Conservation (phyloP, 2,329 filamentous ascomycete genomes). For the Thelonectria rubi region DNA sequence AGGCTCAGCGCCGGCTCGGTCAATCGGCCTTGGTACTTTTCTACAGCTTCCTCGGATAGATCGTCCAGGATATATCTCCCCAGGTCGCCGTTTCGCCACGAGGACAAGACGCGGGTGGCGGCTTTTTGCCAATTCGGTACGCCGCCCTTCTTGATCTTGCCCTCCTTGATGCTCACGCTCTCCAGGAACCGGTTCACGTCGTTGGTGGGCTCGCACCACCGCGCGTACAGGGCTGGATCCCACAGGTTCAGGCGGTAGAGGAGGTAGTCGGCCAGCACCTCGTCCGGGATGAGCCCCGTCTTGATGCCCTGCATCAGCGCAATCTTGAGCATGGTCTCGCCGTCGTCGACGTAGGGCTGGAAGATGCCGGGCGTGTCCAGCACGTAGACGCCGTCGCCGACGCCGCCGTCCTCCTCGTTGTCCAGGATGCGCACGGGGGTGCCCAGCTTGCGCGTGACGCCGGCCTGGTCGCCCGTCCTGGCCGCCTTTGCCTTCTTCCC, state of each 20-base stretch:
- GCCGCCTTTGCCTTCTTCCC: slow-evolving; percentile 71
- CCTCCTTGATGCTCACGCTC: slow-evolving; percentile 76
- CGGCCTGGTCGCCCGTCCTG: slow-evolving; percentile 84
- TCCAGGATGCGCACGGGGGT: slow-evolving; percentile 80
- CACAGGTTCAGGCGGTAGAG: slow-evolving; percentile 82
- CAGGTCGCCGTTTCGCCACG: slow-evolving; percentile 80
- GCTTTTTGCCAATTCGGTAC: slow-evolving; percentile 74
- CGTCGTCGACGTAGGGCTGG: slow-evolving; percentile 86
- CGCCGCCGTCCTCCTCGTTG: slow-evolving; percentile 51
- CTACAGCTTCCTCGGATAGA: slow-evolving; percentile 67
- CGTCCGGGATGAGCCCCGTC: slow-evolving; percentile 80
- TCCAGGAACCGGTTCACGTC: slow-evolving; percentile 79
- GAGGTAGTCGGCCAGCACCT: slow-evolving; percentile 88
- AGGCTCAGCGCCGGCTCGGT: slow-evolving; percentile 65
- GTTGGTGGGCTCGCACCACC: slow-evolving; percentile 79
- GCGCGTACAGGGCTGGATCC: slow-evolving; percentile 68
- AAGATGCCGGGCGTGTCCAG: slow-evolving; percentile 96
- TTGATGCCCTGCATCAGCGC: slow-evolving; percentile 91
- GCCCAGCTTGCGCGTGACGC: slow-evolving; percentile 86
- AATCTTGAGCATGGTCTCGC: slow-evolving; percentile 94
- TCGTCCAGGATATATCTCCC: slow-evolving; percentile 84
- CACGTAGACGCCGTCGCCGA: slow-evolving; percentile 76
- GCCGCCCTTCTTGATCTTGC: slow-evolving; percentile 79
- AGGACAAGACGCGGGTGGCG: slow-evolving; percentile 81
- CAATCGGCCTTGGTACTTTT: slow-evolving; percentile 56